Evolutionary conservation across 768 basidiomycete species (phyloP).

Genomic region (Candolleomyces eurysporus): DNA sequence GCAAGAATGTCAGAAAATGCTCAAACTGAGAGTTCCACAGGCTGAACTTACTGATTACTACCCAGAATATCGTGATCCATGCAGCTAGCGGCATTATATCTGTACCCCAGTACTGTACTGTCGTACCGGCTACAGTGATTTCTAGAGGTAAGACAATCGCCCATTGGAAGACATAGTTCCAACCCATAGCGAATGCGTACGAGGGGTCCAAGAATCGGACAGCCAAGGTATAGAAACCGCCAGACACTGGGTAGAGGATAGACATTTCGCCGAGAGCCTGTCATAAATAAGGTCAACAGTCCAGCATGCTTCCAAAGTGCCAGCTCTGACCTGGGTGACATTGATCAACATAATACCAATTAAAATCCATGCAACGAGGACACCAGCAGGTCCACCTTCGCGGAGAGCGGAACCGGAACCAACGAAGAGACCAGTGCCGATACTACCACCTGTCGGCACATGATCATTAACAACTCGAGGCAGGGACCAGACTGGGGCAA

Average conservation of each 20-base stretch:
- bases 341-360: slow-evolving; percentile 49
- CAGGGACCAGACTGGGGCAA: too few species aligned
- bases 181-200: slow-evolving; percentile 49
- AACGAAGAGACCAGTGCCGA: slow-evolving; percentile 49
- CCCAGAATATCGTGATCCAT: slow-evolving; percentile 48
- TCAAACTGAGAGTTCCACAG: slow-evolving; percentile 19
- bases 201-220: slow-evolving; percentile 46
- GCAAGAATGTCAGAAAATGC: not conserved
- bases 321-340: slow-evolving; percentile 37
- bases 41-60: slow-evolving; percentile 32
- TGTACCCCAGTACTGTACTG: slow-evolving; percentile 43
- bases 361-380: slow-evolving; percentile 43
- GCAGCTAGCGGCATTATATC: slow-evolving; percentile 36
- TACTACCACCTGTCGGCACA: slow-evolving; percentile 35
- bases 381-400: slow-evolving; percentile 40
- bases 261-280: slow-evolving; percentile 51
- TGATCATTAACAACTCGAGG: too few species aligned
- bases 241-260: slow-evolving; percentile 47
- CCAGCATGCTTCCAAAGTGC: not conserved
- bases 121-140: slow-evolving; percentile 43
- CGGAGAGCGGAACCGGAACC: slow-evolving; percentile 40
- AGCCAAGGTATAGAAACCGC: slow-evolving; percentile 48
- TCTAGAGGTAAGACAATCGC: slow-evolving; percentile 42
- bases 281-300: not conserved
- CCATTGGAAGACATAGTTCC: slow-evolving; percentile 51